Conservation (phyloP, 2,329 filamentous ascomycete species). For the Paraphoma sp. region DNA sequence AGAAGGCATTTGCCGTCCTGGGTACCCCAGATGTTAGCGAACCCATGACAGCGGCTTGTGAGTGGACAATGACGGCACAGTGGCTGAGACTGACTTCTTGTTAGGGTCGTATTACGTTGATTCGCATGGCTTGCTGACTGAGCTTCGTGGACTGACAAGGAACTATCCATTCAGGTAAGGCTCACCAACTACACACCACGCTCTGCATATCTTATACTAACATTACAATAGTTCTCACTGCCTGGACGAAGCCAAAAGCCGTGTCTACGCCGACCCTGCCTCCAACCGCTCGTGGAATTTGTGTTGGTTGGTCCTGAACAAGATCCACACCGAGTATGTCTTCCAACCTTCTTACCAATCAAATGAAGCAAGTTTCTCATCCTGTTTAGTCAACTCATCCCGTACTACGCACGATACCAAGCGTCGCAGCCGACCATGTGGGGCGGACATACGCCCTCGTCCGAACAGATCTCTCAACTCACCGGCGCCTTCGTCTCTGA, state of each 20-base stretch:
- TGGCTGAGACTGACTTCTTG: constrained; percentile 4
- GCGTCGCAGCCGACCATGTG: constrained; percentile 73
- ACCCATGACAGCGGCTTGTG: constrained; percentile 73
- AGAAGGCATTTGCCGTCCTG: constrained; percentile 67
- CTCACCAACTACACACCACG: not conserved
- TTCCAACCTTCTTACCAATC: not conserved
- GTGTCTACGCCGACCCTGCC: constrained; percentile 68
- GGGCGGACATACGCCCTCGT: constrained; percentile 64
- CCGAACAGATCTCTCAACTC: constrained; percentile 65
- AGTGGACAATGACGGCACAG: constrained; percentile 3
- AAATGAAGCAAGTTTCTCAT: constrained; percentile 12
- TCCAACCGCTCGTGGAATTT: constrained; percentile 78
- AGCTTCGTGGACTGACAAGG: constrained; percentile 71
- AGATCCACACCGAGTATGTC: constrained; percentile 70
- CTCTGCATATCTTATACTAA: not conserved
- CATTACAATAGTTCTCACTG: constrained; percentile 60
- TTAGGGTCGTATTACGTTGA: constrained; percentile 70
- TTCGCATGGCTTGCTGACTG: constrained; percentile 71
- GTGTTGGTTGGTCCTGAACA: constrained; percentile 73
- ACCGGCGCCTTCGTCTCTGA: constrained; percentile 69
- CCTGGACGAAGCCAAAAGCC: constrained; percentile 68
- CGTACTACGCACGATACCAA: constrained; percentile 66
- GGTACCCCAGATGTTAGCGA: constrained; percentile 66
- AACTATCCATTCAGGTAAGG: constrained; percentile 67
- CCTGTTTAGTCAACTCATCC: constrained; percentile 62